Base-by-base conservation (phyloP, 441 rosid genomes). In the Biscutella laevigata region DNA sequence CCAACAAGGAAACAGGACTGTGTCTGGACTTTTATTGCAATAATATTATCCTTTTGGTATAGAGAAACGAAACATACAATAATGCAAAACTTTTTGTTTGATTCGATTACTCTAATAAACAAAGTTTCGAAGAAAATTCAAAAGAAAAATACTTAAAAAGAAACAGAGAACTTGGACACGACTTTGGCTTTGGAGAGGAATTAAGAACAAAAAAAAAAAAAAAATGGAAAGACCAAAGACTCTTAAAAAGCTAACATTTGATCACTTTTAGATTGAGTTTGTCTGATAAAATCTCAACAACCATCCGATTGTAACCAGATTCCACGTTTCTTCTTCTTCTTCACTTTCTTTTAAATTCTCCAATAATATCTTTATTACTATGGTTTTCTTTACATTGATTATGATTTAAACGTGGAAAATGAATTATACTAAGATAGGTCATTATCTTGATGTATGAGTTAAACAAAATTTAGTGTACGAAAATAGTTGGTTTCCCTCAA, bases 81-180 rank as follows among this genome's bases (percentile, higher is more conserved):
- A n/a, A n/a, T n/a, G n/a, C n/a, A n/a, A n/a, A n/a, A n/a, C n/a
- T n/a, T n/a, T n/a, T n/a, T n/a, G n/a, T n/a, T n/a, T n/a, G n/a
- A 47, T 2, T 25, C 27, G 6, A 25, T 25, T 25, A 25, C 27
- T 25, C 27, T 20, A 56, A 53, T 46, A 46, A 24, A 38, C n/a
- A 37, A 55, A 16, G 1, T 34, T 16, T 12, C 5, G 29, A 9
- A 39, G 52, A 41, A 57, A 50, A 30, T 43, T 57, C 35, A 29
- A 64, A 53, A 34, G 28, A 20, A 34, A 50, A 41, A 35, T 45
- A 12, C 30, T 19, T 37, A 45, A 35, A 45, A 38, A 42, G 53
- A 57, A 53, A 50, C 54, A 28, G 59, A 57, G 48, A 57, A 64
- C 35, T 57, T 57, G 41, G 59, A 64, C 47, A n/a, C n/a, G n/a